A percentile compares a stretch with the other conserved stretches of the same genome.
These are phyloP conservation scores for Salix udensis DNA, from an alignment of 345 rosid genomes.

Conservation along the genomic window DNA sequence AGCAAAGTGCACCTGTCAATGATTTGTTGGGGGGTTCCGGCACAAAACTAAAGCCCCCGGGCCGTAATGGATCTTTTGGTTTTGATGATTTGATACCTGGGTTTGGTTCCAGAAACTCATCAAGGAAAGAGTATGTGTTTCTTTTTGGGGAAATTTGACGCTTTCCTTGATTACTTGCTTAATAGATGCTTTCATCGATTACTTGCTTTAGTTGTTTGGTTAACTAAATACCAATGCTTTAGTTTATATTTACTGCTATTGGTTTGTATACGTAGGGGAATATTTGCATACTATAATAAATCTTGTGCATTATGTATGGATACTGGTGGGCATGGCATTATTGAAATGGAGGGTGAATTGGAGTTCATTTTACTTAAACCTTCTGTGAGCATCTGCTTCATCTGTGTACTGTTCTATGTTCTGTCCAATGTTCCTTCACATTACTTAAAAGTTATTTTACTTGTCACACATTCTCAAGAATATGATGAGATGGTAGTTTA, in stretches of 20 bases:
- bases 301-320: neutral
- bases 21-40: conserved; percentile 60
- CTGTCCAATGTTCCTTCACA: neutral
- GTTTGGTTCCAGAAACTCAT: conserved; percentile 46
- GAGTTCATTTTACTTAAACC: neutral
- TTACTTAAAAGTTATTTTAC: neutral
- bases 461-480: neutral
- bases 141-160: neutral
- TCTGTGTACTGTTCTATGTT: neutral
- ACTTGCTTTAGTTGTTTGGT: neutral
- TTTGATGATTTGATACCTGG: conserved; percentile 75
- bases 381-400: neutral
- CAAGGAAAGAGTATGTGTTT: conserved; percentile 41
- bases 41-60: conserved; percentile 25
- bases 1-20: conserved; percentile 35
- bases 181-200: neutral
- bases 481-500: neutral
- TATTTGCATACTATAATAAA: neutral
- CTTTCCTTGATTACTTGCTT: neutral
- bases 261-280: neutral
- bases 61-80: conserved; percentile 32
- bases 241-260: neutral
- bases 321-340: neutral
- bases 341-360: neutral
- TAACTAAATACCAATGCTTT: neutral